Base-by-base conservation (phyloP, 164 flowering plant genomes). In the Berberis thunbergii region DNA sequence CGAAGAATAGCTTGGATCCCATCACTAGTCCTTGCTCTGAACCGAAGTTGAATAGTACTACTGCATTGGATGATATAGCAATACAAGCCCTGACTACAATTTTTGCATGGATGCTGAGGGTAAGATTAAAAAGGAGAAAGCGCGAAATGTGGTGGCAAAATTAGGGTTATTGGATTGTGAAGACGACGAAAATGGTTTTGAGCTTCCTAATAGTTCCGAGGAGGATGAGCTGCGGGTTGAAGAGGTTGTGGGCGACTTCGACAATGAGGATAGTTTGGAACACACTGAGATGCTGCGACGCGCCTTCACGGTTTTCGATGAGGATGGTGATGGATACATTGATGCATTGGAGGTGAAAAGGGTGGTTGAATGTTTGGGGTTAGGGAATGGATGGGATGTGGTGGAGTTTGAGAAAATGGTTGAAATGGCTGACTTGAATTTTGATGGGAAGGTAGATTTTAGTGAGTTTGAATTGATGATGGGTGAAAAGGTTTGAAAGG, bases 401-500 rank as follows among this genome's bases (percentile, higher is more conserved):
- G 68, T 48, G 4, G 68, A 76, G 66, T 73, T 83, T 70, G 76
- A 77, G 77, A 78, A 70, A 63, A 86, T 86, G 91, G 73, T 86
- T 60, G 64, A 63, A 54, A 77, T 60, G 43, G 83, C 72, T 46
- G 91, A 86, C 72, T 59, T 79, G 73, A 82, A 82, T 64, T 72
- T 76, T 7, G 86, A 86, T 65, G 87, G 85, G 5, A 82, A 73
- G 64, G 82, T 84, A n/a, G 88, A 84, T 78, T 86, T 84, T 67
- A 42, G 59, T 42, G 87, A 86, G 65, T 83, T 86, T 72, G 77
- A 80, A 38, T 57, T 73, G 55, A 77, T 83, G 81, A 83, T 83
- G 86, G 68, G 64, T 64, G 73, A 59, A 48, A 69, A 70, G 57
- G 59, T 66, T 63, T 70, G 72, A 41, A 73, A 6, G 6, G 39